Conservation (phyloP, 495 filamentous ascomycete genomes). For the Mycothermus thermophilus region DNA sequence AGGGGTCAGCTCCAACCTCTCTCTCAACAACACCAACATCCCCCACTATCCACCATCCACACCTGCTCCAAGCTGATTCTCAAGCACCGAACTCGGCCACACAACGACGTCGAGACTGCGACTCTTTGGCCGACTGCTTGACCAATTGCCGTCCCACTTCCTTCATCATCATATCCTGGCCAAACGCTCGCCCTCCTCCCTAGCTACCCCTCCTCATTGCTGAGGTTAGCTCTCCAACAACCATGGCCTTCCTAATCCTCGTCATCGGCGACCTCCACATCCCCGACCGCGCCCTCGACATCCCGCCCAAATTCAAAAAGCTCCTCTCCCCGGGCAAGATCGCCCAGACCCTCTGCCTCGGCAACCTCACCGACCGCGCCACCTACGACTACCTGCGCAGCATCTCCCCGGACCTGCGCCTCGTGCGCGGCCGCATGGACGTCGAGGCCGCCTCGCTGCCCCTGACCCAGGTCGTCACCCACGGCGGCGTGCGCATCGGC, state of each 20-base stretch:
- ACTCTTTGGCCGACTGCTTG: too few relatives aligned
- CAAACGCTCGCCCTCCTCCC: background rate
- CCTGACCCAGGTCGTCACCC: slow-evolving; percentile 83
- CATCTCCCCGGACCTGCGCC: slow-evolving; percentile 85
- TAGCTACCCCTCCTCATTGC: background rate
- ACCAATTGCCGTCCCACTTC: too few relatives aligned
- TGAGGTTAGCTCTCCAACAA: background rate
- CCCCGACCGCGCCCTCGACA: slow-evolving; percentile 80
- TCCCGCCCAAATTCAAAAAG: slow-evolving; percentile 96
- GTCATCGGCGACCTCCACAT: slow-evolving; percentile 97
- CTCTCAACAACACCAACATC: too few relatives aligned
- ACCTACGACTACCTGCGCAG: slow-evolving; percentile 90
- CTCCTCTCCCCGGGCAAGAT: slow-evolving; percentile 97
- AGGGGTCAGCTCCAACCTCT: too few relatives aligned
- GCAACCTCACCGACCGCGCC: slow-evolving; percentile 87
- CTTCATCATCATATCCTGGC: too few relatives aligned
- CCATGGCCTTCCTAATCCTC: slow-evolving; percentile 49
- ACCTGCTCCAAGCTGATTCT: too few relatives aligned
- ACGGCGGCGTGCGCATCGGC: slow-evolving; percentile 85
- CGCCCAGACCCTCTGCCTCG: slow-evolving; percentile 89
- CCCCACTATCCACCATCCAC: too few relatives aligned
- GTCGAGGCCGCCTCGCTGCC: slow-evolving; percentile 83
- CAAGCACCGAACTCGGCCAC: too few relatives aligned
- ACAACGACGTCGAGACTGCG: too few relatives aligned
- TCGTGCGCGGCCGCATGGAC: slow-evolving; percentile 90